Base-by-base conservation (phyloP, 805 yeast species). In the Zygosaccharomyces bisporus region DNA sequence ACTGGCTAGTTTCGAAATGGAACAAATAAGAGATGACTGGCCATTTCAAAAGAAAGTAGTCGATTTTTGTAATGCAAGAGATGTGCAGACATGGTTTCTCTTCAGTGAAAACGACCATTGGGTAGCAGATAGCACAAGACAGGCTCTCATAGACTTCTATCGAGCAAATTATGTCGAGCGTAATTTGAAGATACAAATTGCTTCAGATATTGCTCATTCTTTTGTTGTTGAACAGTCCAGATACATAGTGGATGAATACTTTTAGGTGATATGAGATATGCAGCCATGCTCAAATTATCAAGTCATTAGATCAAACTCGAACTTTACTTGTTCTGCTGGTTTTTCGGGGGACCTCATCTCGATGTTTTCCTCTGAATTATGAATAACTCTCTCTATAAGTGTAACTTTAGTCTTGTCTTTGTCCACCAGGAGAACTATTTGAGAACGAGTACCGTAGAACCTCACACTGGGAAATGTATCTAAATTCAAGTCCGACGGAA, bases 371-470 rank as follows among this genome's bases (percentile, higher is more conserved):
- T 77, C 81, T 9, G 70, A 57, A n/a, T 72, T 64, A 53, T 81
- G 83, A 14, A 84, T 53, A 44, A 77, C 76, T 38, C 71, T 68
- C 58, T 89, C 96, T 10, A 75, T 67, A 61, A 84, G 86, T 39
- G 75, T 74, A 16, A 84, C 64, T 9, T 44, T 49, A 29, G 66
- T 45, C 55, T 86, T 72, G 31, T 56, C 46, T 30, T 70, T 73
- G 56, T 77, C 79, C 7, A 85, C 71, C 17, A 86, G 54, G 3
- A 88, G 71, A 1, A 88, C 75, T 0, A 95, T 87, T 61, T 89
- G 96, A 0, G 96, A 86, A 43, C 96, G 68, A 0, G 97, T 89
- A 0, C 96, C 96, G 58, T 88, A 90, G 55, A 71, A 80, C 0
- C 88, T 87, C 12, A 71, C 64, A n/a, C 63, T 54, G 14, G 51